These are phyloP conservation scores for Aspergillus hiratsukae DNA, from an alignment of 2,329 filamentous ascomycete species.

Conservation along the genomic window DNA sequence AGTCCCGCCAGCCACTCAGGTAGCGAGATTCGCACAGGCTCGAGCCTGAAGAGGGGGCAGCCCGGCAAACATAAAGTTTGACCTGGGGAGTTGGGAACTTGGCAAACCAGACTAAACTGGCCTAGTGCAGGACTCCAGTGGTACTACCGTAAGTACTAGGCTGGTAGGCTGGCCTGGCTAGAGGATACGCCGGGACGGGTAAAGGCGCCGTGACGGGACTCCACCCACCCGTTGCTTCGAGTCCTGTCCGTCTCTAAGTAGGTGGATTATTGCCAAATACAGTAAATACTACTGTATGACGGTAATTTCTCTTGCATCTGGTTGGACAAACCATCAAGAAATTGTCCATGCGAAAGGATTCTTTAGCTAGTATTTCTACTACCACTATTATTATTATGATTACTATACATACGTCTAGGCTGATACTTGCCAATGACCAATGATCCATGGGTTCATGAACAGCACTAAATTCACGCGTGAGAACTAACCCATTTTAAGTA, in stretches of 20 bases:
- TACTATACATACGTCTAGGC: background rate
- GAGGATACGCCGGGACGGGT: constrained; percentile 23
- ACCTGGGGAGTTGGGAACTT: background rate
- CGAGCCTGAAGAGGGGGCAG: constrained; percentile 16
- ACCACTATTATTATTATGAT: background rate
- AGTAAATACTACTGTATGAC: background rate
- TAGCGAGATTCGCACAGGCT: constrained; percentile 5
- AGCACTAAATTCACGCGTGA: background rate
- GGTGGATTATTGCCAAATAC: background rate
- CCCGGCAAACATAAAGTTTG: constrained; percentile 8
- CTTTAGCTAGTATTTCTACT: background rate
- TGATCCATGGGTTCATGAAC: constrained; percentile 4
- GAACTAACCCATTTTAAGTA: constrained; percentile 14
- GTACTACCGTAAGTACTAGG: background rate
- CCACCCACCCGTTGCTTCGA: constrained; percentile 15
- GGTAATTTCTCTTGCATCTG: background rate
- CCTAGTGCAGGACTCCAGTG: background rate
- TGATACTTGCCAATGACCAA: constrained; percentile 1
- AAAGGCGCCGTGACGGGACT: constrained; percentile 24
- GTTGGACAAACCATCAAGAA: background rate
- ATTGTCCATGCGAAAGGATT: background rate
- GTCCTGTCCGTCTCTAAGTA: constrained; percentile 13
- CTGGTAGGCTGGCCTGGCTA: background rate
- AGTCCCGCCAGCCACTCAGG: constrained; percentile 8
- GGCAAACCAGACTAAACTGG: background rate